Evolutionary conservation across 768 basidiomycete species (phyloP), one percentile per base, ranked within the genome.

Genomic region (Kockovaella imperatae): DNA sequence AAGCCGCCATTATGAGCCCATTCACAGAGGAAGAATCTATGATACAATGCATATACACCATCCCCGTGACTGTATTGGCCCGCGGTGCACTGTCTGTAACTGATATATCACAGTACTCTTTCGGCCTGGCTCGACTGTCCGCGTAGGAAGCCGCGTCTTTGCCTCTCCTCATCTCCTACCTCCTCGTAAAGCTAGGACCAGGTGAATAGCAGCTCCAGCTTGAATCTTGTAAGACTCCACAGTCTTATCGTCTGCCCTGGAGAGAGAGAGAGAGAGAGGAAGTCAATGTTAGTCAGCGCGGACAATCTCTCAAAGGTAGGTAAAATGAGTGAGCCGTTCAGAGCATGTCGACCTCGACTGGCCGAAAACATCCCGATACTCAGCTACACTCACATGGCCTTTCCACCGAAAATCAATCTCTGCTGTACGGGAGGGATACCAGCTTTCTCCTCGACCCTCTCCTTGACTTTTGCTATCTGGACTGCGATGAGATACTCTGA

Each of bases 371-470:
- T 20, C 23, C 14, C n/a, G 20, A n/a, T 25, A 11, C 15, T n/a
- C n/a, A n/a, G n/a, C n/a, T n/a, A n/a, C n/a, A 72, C 72, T 46
- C 51, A 96, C 93, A 96, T 83, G 69, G 95, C 91, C 65, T 90
- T 81, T 28, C 93, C 93, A 64, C 80, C 73, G 70, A 83, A 95
- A 69, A 97, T 97, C 64, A 97, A 73, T 49, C 93, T 81, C 72
- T 97, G 93, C 72, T 97, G 93, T 35, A 77, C 86, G 52, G 93
- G 93, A 20, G 93, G 93, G 34, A 97, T 93, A 56, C 93, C 93
- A 5, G 89, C 90, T 74, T 96, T 91, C 75, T 96, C 91, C 72
- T 97, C 93, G 7, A 96, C 88, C 71, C 87, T 86, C 78, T 93
- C 90, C 76, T 97, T 97, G 74, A 97, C 89, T 59, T 86, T 81